Conservation (phyloP, 2,329 filamentous ascomycete genomes). For the Cercospora sp. region DNA sequence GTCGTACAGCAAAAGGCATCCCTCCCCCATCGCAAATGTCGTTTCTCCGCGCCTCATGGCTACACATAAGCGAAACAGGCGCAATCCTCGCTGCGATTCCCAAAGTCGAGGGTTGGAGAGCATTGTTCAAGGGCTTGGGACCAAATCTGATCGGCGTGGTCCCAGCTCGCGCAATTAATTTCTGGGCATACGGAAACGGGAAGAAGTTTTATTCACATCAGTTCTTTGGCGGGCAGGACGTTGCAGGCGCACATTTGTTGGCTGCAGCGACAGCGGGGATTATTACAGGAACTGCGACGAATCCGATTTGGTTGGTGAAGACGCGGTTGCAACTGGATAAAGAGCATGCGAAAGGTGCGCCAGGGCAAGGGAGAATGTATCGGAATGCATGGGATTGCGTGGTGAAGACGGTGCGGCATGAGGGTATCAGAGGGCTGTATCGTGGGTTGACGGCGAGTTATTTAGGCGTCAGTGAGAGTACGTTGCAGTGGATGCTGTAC, state of each 20-base stretch:
- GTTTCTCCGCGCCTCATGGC: conserved; percentile 63
- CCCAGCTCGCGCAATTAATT: conserved; percentile 87
- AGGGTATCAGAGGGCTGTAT: conserved; percentile 81
- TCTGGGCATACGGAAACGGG: conserved; percentile 89
- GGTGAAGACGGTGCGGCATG: conserved; percentile 74
- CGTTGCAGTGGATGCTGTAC: conserved; percentile 91
- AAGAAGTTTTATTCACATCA: conserved; percentile 77
- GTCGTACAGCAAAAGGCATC: conserved; percentile 60
- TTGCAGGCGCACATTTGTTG: conserved; percentile 73
- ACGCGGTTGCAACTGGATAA: conserved; percentile 90
- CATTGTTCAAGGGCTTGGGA: conserved; percentile 88
- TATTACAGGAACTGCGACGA: conserved; percentile 85
- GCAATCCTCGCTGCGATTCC: conserved; percentile 83
- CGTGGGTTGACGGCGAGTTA: conserved; percentile 90
- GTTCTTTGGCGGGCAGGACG: conserved; percentile 69
- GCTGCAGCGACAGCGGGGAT: conserved; percentile 78
- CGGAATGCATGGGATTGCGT: conserved; percentile 87
- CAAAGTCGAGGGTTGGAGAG: conserved; percentile 76
- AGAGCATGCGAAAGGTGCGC: conserved; percentile 62
- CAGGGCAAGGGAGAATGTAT: conserved; percentile 66
- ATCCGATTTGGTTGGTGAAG: conserved; percentile 96
- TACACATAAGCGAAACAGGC: conserved; percentile 82
- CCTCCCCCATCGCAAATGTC: conserved; percentile 60
- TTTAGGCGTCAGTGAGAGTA: conserved; percentile 84
- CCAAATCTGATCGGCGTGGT: conserved; percentile 89